Percentiles rank a stretch among this genome's conserved stretches.
phyloP scores from a whole-genome alignment of 768 basidiomycete species.

The Panellus pusillus region DNA sequence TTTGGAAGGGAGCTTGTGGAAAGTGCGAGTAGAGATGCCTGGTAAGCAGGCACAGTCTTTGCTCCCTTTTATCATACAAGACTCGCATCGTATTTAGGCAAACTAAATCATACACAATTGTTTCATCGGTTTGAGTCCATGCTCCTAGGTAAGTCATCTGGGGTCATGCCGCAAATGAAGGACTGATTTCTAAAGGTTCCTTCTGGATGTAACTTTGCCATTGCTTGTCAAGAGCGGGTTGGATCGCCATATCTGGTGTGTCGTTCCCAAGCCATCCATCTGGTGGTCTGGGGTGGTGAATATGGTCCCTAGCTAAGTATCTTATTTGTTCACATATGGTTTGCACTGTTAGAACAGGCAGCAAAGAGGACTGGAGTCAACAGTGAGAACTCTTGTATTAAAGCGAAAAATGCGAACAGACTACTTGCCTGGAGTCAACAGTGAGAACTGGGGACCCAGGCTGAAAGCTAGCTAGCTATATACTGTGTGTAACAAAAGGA shows the following conservation, averaged over 20 bases:
- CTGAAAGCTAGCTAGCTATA: too few species aligned
- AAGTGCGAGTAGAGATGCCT: not conserved
- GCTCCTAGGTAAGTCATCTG: not conserved
- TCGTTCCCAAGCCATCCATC: not conserved
- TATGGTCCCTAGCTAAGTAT: not conserved
- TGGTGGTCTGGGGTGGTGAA: not conserved
- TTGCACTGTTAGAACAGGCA: too few species aligned
- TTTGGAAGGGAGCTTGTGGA: not conserved
- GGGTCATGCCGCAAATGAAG: not conserved
- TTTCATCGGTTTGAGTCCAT: not conserved
- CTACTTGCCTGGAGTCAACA: too few species aligned
- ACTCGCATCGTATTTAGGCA: not conserved
- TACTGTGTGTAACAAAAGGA: too few species aligned
- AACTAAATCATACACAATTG: not conserved
- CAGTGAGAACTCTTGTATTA: too few species aligned
- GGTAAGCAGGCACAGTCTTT: not conserved
- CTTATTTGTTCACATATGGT: not conserved
- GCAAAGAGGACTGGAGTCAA: too few species aligned
- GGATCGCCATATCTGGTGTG: not conserved
- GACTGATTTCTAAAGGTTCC: not conserved
- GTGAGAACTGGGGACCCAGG: too few species aligned
- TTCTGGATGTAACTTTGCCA: not conserved
- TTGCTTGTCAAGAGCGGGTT: not conserved
- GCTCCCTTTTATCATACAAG: not conserved
- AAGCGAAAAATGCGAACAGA: too few species aligned